Evolutionary conservation across 1,284 basidiomycete genomes (phyloP), one percentile per base, ranked within the genome.

Genomic region (Mycosarcoma maydis): DNA sequence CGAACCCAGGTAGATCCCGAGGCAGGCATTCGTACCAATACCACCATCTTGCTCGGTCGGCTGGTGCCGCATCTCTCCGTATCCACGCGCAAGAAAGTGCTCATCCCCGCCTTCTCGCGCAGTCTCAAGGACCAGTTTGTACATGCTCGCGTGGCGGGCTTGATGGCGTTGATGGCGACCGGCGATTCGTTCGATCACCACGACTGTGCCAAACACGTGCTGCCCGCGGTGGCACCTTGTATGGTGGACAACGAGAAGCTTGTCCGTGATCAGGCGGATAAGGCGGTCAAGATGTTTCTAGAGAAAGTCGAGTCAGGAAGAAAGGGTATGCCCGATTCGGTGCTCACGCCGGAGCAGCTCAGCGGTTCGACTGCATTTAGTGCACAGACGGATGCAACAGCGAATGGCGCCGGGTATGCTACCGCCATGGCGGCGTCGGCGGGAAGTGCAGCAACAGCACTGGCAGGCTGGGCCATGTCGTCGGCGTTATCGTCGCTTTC

Each of bases 131-230:
- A 98, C 81, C 83, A 88, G 0, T 98, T 98, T 80, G 89, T 94
- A 0, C 95, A 96, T 80, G 90, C 93, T 1, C 87, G 96, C 26
- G 92, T 97, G 0, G 95, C 95, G 0, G 96, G 92, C 0, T 83
- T 98, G 38, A 94, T 95, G 92, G 92, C 94, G 14, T 88, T 98
- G 73, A 95, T 94, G 89, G 94, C 95, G 1, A 94, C 92, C 0
- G 88, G 90, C 16, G 94, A 97, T 27, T 91, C 90, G 64, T 98
- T 92, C 72, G 93, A 40, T 36, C 62, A 66, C 19, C 72, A 78
- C 26, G 76, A 78, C 27, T 53, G 67, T 22, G 80, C 80, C 0
- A 41, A 47, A 2, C 60, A 69, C 20, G 71, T 78, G 10, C 29
- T 81, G 19, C 80, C 80, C 0, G 72, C 74, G 1, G 57, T 80